Evolutionary conservation across 208 protist genomes (phyloP).

Genomic region (Wallacemonas sp.): DNA sequence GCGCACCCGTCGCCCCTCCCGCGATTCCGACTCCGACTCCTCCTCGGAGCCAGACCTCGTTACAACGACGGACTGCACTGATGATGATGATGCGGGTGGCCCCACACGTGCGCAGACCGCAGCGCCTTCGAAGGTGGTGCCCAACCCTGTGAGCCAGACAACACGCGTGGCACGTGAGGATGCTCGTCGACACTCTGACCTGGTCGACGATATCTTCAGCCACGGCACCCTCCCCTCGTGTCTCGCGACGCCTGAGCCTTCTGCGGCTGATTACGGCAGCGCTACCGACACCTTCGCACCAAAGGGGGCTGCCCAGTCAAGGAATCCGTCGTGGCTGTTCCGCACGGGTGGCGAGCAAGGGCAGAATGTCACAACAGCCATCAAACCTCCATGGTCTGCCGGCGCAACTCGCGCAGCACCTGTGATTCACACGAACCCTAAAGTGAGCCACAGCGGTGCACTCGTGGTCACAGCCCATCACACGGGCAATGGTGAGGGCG

Average conservation of each 20-base stretch:
- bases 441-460: not conserved
- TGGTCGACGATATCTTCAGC: not conserved
- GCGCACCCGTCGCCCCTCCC: not conserved
- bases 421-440: not conserved
- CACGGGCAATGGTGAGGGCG: not conserved
- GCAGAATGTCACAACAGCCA: not conserved
- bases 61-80: not conserved
- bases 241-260: not conserved
- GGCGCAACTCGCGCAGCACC: not conserved
- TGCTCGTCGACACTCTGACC: not conserved
- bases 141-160: not conserved
- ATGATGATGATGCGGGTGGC: not conserved
- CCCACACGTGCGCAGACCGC: not conserved
- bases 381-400: not conserved
- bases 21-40: conserved; percentile 12
- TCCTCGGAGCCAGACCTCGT: not conserved
- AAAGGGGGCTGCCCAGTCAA: not conserved
- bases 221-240: not conserved
- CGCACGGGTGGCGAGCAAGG: not conserved
- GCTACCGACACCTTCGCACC: not conserved
- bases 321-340: not conserved
- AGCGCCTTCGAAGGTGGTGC: not conserved
- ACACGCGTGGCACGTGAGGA: conserved; percentile 5
- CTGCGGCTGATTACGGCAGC: not conserved
- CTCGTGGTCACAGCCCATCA: not conserved